These are phyloP conservation scores for Plasmodium inui DNA, from an alignment of 169 alveolate species.

Conservation along the genomic window DNA sequence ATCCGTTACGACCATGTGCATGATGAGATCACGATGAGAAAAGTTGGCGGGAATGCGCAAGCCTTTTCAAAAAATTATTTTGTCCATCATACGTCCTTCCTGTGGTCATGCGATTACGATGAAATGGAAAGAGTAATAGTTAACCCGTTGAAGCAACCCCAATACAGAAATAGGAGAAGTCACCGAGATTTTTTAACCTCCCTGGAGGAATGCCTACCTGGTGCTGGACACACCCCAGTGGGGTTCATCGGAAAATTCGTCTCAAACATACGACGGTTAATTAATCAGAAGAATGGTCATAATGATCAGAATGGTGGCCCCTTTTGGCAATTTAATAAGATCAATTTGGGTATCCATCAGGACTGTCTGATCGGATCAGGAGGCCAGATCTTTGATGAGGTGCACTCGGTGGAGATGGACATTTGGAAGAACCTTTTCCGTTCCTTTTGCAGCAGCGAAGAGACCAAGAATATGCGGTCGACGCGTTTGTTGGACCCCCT, in stretches of 20 bases:
- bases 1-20: background rate
- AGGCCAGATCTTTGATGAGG: slow-evolving; percentile 11
- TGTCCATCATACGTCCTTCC: slow-evolving; percentile 84
- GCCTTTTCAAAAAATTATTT: slow-evolving; percentile 80
- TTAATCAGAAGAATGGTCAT: slow-evolving; percentile 13
- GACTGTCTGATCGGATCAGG: background rate
- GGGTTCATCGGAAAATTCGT: slow-evolving; percentile 8
- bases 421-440: slow-evolving; percentile 7
- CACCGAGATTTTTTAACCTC: slow-evolving; percentile 77
- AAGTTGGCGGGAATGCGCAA: slow-evolving; percentile 87
- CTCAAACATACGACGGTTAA: slow-evolving; percentile 4
- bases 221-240: background rate
- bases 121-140: slow-evolving; percentile 76
- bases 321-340: slow-evolving; percentile 31
- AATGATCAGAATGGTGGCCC: background rate
- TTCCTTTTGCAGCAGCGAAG: slow-evolving; percentile 10
- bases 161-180: slow-evolving; percentile 77
- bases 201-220: slow-evolving; percentile 22
- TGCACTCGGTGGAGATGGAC: background rate
- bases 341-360: background rate
- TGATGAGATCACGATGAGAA: slow-evolving; percentile 26
- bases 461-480: slow-evolving; percentile 28
- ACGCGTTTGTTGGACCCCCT: slow-evolving; percentile 38
- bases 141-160: slow-evolving; percentile 79
- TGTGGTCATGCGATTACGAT: slow-evolving; percentile 79